phyloP scores from a whole-genome alignment of 495 filamentous ascomycete species.

The Staphylotrichum longicolle region DNA sequence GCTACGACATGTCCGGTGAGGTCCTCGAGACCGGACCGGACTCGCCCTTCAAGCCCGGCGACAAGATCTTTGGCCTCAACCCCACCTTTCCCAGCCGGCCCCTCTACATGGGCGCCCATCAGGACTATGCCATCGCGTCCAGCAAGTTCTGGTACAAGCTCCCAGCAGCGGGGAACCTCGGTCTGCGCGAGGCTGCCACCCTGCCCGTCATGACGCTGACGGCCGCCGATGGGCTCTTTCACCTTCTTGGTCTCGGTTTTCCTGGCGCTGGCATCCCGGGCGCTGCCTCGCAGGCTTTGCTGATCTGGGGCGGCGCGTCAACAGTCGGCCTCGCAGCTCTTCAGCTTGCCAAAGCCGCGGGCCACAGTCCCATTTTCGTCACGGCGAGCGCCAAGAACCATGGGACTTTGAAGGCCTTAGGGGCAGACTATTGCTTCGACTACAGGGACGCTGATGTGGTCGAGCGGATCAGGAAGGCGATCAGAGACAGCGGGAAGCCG shows the following conservation, averaged over 20 bases:
- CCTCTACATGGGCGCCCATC: slow-evolving; percentile 15
- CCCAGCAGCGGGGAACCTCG: not conserved
- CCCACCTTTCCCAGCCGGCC: slow-evolving; percentile 13
- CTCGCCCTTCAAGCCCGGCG: slow-evolving; percentile 2
- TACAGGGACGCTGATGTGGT: slow-evolving; percentile 12
- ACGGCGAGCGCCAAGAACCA: slow-evolving; percentile 17
- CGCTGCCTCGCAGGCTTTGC: not conserved
- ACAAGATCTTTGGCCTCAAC: slow-evolving; percentile 19
- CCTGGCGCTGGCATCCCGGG: slow-evolving; percentile 8
- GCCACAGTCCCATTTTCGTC: slow-evolving; percentile 7
- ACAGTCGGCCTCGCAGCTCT: slow-evolving; percentile 18
- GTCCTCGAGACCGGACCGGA: not conserved
- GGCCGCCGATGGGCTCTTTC: slow-evolving; percentile 20
- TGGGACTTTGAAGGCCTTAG: slow-evolving; percentile 3
- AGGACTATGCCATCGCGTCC: slow-evolving; percentile 18
- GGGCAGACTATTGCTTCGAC: slow-evolving; percentile 18
- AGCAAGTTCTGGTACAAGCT: slow-evolving; percentile 9
- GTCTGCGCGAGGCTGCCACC: not conserved
- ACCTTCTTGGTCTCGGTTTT: slow-evolving; percentile 16
- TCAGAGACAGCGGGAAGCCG: not conserved
- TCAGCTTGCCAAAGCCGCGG: slow-evolving; percentile 18
- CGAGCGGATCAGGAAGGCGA: slow-evolving; percentile 11
- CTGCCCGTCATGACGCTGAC: slow-evolving; percentile 13
- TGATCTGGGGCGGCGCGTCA: slow-evolving; percentile 23
- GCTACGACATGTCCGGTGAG: slow-evolving; percentile 22